These are phyloP conservation scores for Coniferiporia weirii DNA, from an alignment of 1,284 basidiomycete species.

Conservation along the genomic window DNA sequence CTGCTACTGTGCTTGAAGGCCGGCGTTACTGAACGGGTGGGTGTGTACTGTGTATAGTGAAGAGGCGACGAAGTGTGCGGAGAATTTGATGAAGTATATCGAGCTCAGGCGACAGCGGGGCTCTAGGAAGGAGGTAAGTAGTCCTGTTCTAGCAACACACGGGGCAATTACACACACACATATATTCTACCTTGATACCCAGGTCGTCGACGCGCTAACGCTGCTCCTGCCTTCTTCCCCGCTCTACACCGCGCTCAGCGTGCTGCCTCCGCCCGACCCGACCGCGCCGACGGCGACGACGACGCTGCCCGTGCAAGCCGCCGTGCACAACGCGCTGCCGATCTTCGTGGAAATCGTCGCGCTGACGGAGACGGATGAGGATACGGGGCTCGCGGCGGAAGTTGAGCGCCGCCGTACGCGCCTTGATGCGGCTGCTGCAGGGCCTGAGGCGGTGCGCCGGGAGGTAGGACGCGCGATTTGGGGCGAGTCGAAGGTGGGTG, in stretches of 20 bases:
- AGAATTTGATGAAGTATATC: slow-evolving; percentile 74
- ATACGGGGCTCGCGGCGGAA: slow-evolving; percentile 51
- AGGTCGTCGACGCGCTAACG: slow-evolving; percentile 67
- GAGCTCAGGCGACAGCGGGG: slow-evolving; percentile 59
- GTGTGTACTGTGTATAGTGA: slow-evolving; percentile 38
- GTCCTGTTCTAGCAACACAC: too few relatives aligned
- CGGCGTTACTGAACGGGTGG: too few relatives aligned
- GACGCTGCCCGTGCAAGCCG: slow-evolving; percentile 51
- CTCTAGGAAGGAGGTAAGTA: slow-evolving; percentile 49
- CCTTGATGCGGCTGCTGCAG: slow-evolving; percentile 46
- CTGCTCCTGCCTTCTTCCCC: slow-evolving; percentile 75
- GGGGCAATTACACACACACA: too few relatives aligned
- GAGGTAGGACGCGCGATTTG: slow-evolving; percentile 64
- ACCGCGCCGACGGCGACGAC: slow-evolving; percentile 65
- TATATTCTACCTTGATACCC: too few relatives aligned
- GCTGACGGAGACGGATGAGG: slow-evolving; percentile 59
- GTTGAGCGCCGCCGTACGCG: slow-evolving; percentile 73
- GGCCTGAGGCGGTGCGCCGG: slow-evolving; percentile 61
- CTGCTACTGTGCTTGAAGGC: too few relatives aligned
- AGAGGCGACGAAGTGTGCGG: slow-evolving; percentile 77
- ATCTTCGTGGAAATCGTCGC: slow-evolving; percentile 63
- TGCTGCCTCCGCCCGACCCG: slow-evolving; percentile 69
- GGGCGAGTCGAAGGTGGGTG: slow-evolving; percentile 48
- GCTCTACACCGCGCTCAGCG: slow-evolving; percentile 58
- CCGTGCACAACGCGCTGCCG: slow-evolving; percentile 66